Evolutionary conservation across 345 rosid species (phyloP), one percentile per base, ranked within the genome.

Genomic region (Barbarea vulgaris): DNA sequence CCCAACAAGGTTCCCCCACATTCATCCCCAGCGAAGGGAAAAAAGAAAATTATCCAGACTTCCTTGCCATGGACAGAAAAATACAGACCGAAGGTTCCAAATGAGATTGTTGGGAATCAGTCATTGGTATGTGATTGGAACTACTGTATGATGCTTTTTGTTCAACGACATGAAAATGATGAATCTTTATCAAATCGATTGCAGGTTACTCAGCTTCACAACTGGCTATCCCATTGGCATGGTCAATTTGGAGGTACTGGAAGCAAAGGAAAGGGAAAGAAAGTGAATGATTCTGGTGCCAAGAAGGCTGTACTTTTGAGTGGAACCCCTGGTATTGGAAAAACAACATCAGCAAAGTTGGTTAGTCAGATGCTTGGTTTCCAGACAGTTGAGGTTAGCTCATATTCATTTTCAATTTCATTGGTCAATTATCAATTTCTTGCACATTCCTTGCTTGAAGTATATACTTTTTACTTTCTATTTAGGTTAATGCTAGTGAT

Each of bases 251-350:
- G 85, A 56, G 81, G 83, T 75, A 61, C 73, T 80, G 93, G 90
- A 70, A 85, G 62, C 61, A 94, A 86, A 79, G 89, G 85, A 69
- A 91, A 87, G 75, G 91, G 90, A 15, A 92, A 92, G 79, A 91
- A 85, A 67, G 77, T 84, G 76, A 89, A 67, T 84, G 97, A 91
- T 77, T 65, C 91, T 58, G 63, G 72, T 75, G 85, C 91, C 54
- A 92, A 89, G 75, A 95, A 95, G 74, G 97, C 93, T 70, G 89
- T 89, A 46, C 85, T 94, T 63, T 82, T 94, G 73, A 87, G 97
- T 68, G 99, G 99, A 84, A 75, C 96, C 64, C 99, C 99, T 44
- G 99, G 99, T 60, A 92, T 90, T 72, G 97, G 99, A 77, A 94
- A 94, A 85, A 94, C 99, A 68, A 87, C 97, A 11, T 81, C 97